These are phyloP conservation scores for Aspergillus sp. DNA, from an alignment of 2,329 filamentous ascomycete genomes.

Conservation along the genomic window DNA sequence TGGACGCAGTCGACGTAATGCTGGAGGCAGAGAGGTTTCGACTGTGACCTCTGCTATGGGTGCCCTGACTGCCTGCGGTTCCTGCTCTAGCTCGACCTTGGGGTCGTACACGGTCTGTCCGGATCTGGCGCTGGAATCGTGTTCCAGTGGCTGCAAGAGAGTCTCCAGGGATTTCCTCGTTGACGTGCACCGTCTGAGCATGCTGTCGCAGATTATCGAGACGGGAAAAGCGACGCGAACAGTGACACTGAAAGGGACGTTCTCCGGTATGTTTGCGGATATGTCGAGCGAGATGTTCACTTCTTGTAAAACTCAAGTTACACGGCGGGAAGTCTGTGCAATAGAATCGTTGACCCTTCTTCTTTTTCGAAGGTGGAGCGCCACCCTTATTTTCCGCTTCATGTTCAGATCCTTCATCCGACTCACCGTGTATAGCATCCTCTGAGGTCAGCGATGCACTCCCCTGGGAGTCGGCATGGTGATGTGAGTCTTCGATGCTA, in stretches of 20 bases:
- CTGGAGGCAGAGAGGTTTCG: conserved; percentile 85
- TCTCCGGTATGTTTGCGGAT: conserved; percentile 99
- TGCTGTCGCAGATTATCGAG: conserved; percentile 95
- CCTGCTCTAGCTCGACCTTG: conserved; percentile 74
- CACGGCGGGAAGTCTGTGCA: conserved; percentile 95
- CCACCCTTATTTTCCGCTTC: conserved; percentile 62
- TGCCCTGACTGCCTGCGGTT: conserved; percentile 71
- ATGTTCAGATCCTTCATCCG: conserved; percentile 67
- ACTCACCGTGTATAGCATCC: conserved; percentile 76
- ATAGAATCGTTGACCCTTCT: conserved; percentile 94
- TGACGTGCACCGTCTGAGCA: conserved; percentile 95
- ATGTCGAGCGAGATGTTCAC: conserved; percentile 91
- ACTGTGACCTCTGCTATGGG: conserved; percentile 75
- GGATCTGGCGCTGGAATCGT: conserved; percentile 86
- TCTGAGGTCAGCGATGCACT: conserved; percentile 47
- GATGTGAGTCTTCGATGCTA: conserved; percentile 46
- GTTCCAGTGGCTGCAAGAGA: conserved; percentile 91
- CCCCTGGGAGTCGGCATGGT: conserved; percentile 43
- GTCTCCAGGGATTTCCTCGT: conserved; percentile 92
- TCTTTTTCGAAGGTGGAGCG: conserved; percentile 82
- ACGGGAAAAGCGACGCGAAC: conserved; percentile 85
- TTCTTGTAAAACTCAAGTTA: conserved; percentile 90
- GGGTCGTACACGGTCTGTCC: conserved; percentile 79
- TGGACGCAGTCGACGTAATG: conserved; percentile 73
- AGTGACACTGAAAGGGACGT: conserved; percentile 94